These are phyloP conservation scores for Trametes gibbosa DNA, from an alignment of 768 basidiomycete species.

Conservation along the genomic window DNA sequence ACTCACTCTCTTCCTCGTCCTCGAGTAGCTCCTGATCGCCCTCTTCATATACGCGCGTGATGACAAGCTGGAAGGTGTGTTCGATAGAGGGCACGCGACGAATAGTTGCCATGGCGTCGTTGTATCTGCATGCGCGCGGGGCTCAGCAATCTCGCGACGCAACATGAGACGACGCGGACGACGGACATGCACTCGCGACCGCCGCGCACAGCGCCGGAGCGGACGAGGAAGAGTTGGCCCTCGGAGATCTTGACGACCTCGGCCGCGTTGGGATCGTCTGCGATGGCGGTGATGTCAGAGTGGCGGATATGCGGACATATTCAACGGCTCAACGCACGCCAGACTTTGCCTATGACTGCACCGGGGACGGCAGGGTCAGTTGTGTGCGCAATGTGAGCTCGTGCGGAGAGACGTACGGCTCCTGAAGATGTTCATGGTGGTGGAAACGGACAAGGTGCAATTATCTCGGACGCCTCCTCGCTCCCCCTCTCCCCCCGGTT, in stretches of 20 bases:
- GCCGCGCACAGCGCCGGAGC: slow-evolving; percentile 87
- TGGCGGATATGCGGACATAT: not conserved
- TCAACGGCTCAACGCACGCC: slow-evolving; percentile 63
- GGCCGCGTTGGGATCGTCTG: slow-evolving; percentile 91
- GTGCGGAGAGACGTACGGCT: slow-evolving; percentile 53
- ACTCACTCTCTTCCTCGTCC: slow-evolving; percentile 86
- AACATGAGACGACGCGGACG: not conserved
- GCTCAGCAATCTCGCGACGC: not conserved
- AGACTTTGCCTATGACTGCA: slow-evolving; percentile 87
- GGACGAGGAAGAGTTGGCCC: slow-evolving; percentile 87
- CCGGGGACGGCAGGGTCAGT: slow-evolving; percentile 20
- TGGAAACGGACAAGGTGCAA: slow-evolving; percentile 9
- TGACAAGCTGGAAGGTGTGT: slow-evolving; percentile 86
- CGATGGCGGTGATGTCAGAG: slow-evolving; percentile 29
- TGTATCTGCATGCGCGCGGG: slow-evolving; percentile 59
- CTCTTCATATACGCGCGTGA: slow-evolving; percentile 96
- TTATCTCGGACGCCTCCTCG: not conserved
- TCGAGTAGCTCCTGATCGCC: slow-evolving; percentile 94
- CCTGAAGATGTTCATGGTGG: slow-evolving; percentile 81
- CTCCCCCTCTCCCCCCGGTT: not conserved
- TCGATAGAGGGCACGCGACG: slow-evolving; percentile 75
- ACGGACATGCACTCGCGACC: slow-evolving; percentile 97
- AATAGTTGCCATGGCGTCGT: slow-evolving; percentile 93
- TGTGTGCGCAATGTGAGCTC: not conserved
- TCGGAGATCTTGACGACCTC: slow-evolving; percentile 94